Conservation (phyloP, 176 grass and related monocot species). For the Juncus inflexus region DNA sequence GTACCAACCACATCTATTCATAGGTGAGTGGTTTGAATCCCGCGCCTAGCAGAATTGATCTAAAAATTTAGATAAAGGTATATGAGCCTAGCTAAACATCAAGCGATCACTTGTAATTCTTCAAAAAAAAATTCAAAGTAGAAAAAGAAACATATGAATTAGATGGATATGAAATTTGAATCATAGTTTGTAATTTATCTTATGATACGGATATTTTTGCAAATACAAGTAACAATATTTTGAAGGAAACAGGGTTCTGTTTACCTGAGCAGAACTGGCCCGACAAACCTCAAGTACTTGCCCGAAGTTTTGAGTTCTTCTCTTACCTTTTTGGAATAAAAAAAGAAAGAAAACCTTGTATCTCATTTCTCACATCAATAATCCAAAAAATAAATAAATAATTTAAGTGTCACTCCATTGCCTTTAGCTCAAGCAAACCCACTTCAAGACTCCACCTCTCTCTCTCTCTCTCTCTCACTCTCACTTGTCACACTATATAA, state of each 20-base stretch:
- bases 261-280: conserved; percentile 1
- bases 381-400: not conserved
- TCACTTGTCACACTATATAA: conserved; percentile 43
- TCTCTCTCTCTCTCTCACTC: conserved; percentile 16
- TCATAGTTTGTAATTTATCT: not conserved
- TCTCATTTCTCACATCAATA: not conserved
- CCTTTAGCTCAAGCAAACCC: conserved; percentile 30
- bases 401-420: not conserved
- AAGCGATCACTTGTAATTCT: too few species aligned
- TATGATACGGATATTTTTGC: too few species aligned
- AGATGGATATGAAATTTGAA: conserved; percentile 4
- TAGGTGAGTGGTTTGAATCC: too few species aligned
- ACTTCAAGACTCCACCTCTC: conserved; percentile 43
- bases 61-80: too few species aligned
- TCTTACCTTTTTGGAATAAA: conserved; percentile 7
- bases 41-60: too few species aligned
- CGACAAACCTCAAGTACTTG: conserved; percentile 6
- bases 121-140: conserved; percentile 10
- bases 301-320: not conserved
- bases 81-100: too few species aligned
- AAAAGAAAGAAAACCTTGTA: conserved; percentile 10
- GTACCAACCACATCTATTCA: too few species aligned
- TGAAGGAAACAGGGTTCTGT: conserved; percentile 4
- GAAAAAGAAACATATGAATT: not conserved
- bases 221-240: not conserved